Conservation (phyloP, 768 basidiomycete species). For the Mycena polygramma region DNA sequence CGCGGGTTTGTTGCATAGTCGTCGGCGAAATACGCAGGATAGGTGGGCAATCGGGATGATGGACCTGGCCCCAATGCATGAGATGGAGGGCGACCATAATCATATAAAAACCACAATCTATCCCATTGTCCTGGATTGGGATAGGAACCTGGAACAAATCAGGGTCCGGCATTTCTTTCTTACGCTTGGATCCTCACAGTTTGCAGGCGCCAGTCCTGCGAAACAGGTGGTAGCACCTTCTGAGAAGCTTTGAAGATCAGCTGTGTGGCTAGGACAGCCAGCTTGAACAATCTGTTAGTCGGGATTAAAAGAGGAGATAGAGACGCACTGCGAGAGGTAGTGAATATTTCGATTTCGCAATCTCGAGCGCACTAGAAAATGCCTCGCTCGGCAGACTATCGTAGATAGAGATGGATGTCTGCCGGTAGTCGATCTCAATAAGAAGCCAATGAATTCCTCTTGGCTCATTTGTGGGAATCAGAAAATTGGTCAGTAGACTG, state of each 20-base stretch:
- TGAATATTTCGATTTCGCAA: not conserved
- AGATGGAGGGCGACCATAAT: constrained; percentile 4
- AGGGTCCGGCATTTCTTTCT: no score
- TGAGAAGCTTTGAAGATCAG: not conserved
- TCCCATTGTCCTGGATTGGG: not conserved
- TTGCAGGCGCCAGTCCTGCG: not conserved
- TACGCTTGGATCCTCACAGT: no score
- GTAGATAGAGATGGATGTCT: not conserved
- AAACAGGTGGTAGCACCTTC: not conserved
- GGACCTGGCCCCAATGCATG: not conserved
- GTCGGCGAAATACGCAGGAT: not conserved
- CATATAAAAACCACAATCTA: constrained; percentile 16
- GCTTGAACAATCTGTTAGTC: not conserved
- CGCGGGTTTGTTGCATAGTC: constrained; percentile 3
- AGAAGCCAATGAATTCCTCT: constrained; percentile 5
- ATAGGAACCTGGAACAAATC: not conserved
- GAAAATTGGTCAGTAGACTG: not conserved
- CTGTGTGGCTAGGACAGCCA: not conserved
- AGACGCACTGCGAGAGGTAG: not conserved
- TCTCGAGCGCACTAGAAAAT: not conserved
- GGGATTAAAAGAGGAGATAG: not conserved
- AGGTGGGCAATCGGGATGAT: constrained; percentile 1
- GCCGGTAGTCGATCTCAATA: not conserved
- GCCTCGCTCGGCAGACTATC: constrained; percentile 7
- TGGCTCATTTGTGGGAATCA: constrained; percentile 7